Base-by-base conservation (phyloP, 2,329 filamentous ascomycete genomes). In the Arthrobotrys sinensis region DNA sequence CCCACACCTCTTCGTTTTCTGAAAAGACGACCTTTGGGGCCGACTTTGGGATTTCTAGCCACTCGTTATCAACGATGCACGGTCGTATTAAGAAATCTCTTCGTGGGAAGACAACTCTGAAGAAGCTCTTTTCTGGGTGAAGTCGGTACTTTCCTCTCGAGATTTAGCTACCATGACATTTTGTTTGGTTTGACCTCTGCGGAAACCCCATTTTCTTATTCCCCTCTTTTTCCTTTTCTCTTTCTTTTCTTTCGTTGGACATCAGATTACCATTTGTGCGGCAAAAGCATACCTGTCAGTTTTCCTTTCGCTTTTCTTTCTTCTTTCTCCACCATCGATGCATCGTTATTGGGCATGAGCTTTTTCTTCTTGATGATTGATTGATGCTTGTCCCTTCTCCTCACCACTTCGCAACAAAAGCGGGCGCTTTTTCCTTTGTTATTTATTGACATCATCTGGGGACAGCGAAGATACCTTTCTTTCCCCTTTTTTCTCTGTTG, bases 61-160 rank as follows among this genome's bases (percentile, higher is more conserved):
- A 71, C 32, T 71, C 73, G 10, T 38, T 77, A 40, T 50, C 67
- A 16, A 60, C 73, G 19, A 77, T 77, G 73, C 73, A 77, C n/a
- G 73, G 73, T 12, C 73, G 73, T 4, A 77, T 77, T 14, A 77
- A 77, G 40, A 77, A 63, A 45, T 77, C 73, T 40, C 57, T 77
- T 12, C 55, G 73, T 46, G 66, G 66, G 1, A 70, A 52, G 24
- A 77, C 40, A 28, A 71, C 66, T 19, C 43, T 77, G 40, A 77
- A 67, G 46, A 77, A 71, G 43, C 38, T 77, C 19, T 77, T 77
- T 53, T 60, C 73, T 16, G 40, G 67, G 11, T 77, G 65, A 76
- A 28, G 36, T 21, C 16, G 7, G 11, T 3, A 43, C 28, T 24
- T 76, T 60, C 38, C 38, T 53, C 52, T 68, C 28, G 36, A 65